Base-by-base conservation (phyloP, 257 asterid species). In the Ophiorrhiza pumila region DNA sequence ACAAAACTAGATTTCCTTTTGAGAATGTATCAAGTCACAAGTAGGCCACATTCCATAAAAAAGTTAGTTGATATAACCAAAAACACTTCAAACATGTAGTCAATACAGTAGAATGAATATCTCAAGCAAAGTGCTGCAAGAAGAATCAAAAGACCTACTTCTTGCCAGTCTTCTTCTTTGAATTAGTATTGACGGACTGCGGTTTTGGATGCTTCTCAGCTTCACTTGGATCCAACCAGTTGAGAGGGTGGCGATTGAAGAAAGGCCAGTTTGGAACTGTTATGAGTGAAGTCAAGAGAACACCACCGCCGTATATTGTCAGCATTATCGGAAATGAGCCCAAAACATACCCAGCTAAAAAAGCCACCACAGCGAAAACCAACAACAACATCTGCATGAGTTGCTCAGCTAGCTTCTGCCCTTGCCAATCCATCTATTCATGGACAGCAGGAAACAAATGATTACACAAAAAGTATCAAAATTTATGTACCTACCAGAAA, bases 401-500 rank as follows among this genome's bases (percentile, higher is more conserved):
- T 7, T 76, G 80, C 68, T 76, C 80, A 27, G 72, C 80, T 31
- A 76, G 37, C 53, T 76, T 76, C 76, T 76, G 80, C 18, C 80
- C 81, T 66, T 77, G 77, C 81, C 81, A 77, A 65, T 77, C 81
- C 81, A 77, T 77, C 81, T 77, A 65, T 25, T 10, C 52, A 42
- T 9, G 25, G 42, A 62, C 5, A 14, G 20, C 37, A 31, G 9
- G 22, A 71, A 31, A 43, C 46, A 37, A 23, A 31, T 53, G n/a
- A 64, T 25, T 25, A 32, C 42, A 27, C 12, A 55, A 25, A 25
- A 42, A 27, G 3, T 1, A 70, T 5, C 20, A 37, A 25, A 37
- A n/a, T n/a, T n/a, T n/a, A n/a, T n/a, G n/a, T n/a, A 23, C 49
- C 0, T n/a, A 23, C 17, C 43, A 47, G 63, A 57, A 8, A 49